Evolutionary conservation across 306 rosid genomes (phyloP), one percentile per base, ranked within the genome.

Genomic region (Lithocarpus polystachyus): DNA sequence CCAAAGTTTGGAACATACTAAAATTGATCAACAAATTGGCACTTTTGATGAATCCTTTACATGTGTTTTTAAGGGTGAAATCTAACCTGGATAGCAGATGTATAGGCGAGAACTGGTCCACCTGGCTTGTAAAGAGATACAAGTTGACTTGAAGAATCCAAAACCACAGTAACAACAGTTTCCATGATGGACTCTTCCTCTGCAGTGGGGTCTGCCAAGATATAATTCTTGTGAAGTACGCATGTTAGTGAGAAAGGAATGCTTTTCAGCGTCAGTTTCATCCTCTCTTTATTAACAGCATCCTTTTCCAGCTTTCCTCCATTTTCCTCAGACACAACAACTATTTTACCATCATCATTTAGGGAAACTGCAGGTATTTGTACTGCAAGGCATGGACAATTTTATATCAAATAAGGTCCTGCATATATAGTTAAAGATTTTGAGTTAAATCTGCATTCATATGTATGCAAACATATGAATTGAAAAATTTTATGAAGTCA

Each of bases 121-220:
- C 92, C 99, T 13, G 99, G 95, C 86, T 94, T 94, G 91, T 91
- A 88, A 79, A 91, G 93, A 69, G 97, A 92, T 79, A 91, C 85
- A 7, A 92, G 89, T 65, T 88, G 93, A 84, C 92, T 86, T 19
- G 92, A 83, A 48, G 97, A 87, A 84, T 88, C 95, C 87, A 94
- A 86, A 81, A 92, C 97, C 77, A 91, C 87, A 23, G 97, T 89
- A 68, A 91, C 89, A 61, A 85, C 84, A 80, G 97, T 92, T 85
- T 94, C 97, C 86, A 92, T 87, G 68, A 94, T 74, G 9, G 93
- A 91, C 74, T 94, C 99, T 87, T 94, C 99, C 89, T 94, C 97
- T 43, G 95, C 91, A 22, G 92, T 91, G 40, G 99, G 97, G 73
- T 94, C 99, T 15, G 93, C 95, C 86, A 92, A 81, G 83, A 92